Percentiles rank a stretch among this genome's conserved stretches.
Evolutionary conservation across 129 eudicot genomes (phyloP).

Genomic region (Logfia minima): DNA sequence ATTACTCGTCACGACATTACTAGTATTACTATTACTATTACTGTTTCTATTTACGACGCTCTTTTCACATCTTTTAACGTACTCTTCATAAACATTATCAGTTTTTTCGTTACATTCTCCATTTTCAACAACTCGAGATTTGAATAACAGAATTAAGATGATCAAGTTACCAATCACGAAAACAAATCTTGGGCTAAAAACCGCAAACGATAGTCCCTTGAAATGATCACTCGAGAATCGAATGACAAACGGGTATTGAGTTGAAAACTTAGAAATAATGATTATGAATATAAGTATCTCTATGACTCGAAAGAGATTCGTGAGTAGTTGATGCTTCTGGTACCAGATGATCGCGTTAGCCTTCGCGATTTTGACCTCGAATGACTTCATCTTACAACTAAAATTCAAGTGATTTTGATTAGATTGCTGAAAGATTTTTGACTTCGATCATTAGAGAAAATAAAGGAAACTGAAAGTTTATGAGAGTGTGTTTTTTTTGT

Average conservation of each 20-base stretch:
- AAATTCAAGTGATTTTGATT: conserved; percentile 1
- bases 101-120: conserved; percentile 6
- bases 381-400: conserved; percentile 59
- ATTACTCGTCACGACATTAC: neutral
- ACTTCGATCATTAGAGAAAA: conserved; percentile 35
- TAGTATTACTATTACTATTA: neutral
- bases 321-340: conserved; percentile 39
- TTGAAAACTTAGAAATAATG: conserved; percentile 43
- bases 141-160: conserved; percentile 47
- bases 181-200: conserved; percentile 57
- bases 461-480: conserved; percentile 9
- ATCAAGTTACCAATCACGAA: conserved; percentile 77
- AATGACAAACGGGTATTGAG: conserved; percentile 45
- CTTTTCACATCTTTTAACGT: conserved; percentile 38
- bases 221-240: conserved; percentile 42
- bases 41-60: conserved; percentile 8
- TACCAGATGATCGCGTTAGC: conserved; percentile 48
- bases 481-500: conserved; percentile 7
- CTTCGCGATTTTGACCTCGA: conserved; percentile 56
- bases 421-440: conserved; percentile 16
- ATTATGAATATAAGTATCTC: conserved; percentile 50
- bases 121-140: conserved; percentile 36
- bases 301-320: conserved; percentile 50
- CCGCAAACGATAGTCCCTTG: conserved; percentile 29
- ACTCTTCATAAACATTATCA: conserved; percentile 46